Evolutionary conservation across 163 green algal species (phyloP).

Genomic region (Chloromonas sp.): DNA sequence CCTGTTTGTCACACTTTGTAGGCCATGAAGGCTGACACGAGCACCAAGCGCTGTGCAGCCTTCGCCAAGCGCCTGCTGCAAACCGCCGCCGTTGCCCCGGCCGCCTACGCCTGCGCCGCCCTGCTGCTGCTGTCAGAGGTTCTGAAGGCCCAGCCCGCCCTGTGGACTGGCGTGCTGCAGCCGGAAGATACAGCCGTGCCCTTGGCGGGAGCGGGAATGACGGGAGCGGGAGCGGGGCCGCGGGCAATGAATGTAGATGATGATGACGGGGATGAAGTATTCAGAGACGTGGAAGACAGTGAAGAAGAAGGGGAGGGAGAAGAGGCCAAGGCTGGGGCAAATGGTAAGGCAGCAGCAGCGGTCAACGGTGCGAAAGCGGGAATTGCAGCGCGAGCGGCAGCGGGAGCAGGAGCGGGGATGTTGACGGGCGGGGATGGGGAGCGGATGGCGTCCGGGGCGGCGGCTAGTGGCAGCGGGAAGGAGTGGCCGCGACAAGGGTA

Average conservation of each 20-base stretch:
- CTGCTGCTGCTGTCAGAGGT: slow-evolving; percentile 86
- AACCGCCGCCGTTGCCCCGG: slow-evolving; percentile 36
- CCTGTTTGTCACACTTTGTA: not conserved
- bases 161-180: slow-evolving; percentile 73
- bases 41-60: slow-evolving; percentile 59
- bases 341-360: not conserved
- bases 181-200: slow-evolving; percentile 41
- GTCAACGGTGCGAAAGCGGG: slow-evolving; percentile 2
- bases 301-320: slow-evolving; percentile 4
- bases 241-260: not conserved
- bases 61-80: slow-evolving; percentile 93
- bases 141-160: slow-evolving; percentile 33
- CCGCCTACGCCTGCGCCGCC: slow-evolving; percentile 80
- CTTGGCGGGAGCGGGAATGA: not conserved
- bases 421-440: too few relatives aligned
- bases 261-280: slow-evolving; percentile 47
- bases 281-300: slow-evolving; percentile 40
- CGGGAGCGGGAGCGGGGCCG: too few relatives aligned
- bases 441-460: too few relatives aligned
- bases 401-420: too few relatives aligned
- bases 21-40: slow-evolving; percentile 66
- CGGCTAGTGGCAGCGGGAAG: too few relatives aligned
- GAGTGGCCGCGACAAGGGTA: slow-evolving; percentile 43
- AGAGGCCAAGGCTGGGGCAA: not conserved
- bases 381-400: not conserved